Evolutionary conservation across 176 grass and related monocot genomes (phyloP), one percentile per base, ranked within the genome.

Genomic region (Zoysia japonica): DNA sequence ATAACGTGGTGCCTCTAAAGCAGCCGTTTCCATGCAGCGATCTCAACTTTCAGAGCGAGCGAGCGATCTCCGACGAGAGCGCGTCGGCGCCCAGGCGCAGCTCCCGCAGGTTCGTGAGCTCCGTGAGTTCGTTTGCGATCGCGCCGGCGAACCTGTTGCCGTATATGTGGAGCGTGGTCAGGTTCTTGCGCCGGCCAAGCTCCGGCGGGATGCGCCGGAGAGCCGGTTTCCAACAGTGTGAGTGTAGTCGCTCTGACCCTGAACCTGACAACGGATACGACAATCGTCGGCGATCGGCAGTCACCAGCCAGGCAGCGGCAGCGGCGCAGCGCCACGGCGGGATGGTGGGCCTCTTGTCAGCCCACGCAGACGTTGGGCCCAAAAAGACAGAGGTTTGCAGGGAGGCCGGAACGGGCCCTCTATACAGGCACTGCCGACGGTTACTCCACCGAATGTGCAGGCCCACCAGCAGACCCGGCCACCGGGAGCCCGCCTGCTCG

Each of bases 111-210:
- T 76, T 94, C 2, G 65, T 15, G 66, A 97, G 87, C 11, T 97
- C 80, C 39, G 91, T 89, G 37, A 97, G 82, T 77, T 94, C 84
- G 35, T 41, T 37, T 13, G 94, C 91, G 63, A 97, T 94, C 5
- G 44, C 78, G 47, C 91, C 91, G 19, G 82, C 90, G 74, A 97
- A 70, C 16, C 57, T 36, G 78, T 97, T 97, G 67, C 85, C 78
- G 53, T 81, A 94, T 1, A 97, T 67, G 52, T 90, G 82, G 6
- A 97, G 68, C 53, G 3, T 0, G 0, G 78, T 97, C 0, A 97
- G 84, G 79, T 92, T 97, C 28, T 61, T 92, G 71, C 89, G 94
- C 19, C 57, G 87, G n/a, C 84, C 94, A 47, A 97, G 28, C 78
- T 88, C 87, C 0, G 72, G 11, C 36, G 94, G 94, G 20, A 97